These are phyloP conservation scores for Alopecurus myosuroides DNA, from an alignment of 176 grass and related monocot species.

Conservation along the genomic window DNA sequence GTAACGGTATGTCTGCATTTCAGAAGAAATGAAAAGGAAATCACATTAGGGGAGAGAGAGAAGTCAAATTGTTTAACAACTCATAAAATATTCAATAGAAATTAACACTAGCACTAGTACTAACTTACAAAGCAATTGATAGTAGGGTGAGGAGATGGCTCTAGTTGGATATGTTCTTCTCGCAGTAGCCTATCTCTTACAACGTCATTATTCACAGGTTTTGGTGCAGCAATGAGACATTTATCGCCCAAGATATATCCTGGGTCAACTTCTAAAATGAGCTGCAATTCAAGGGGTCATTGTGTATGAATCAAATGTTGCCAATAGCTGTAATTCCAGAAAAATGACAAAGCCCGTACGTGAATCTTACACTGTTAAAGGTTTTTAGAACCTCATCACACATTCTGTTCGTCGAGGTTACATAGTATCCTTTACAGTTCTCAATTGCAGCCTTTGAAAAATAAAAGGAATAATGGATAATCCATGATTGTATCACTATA, in stretches of 20 bases:
- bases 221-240: slow-evolving; percentile 9
- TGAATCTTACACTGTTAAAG: slow-evolving; percentile 18
- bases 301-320: not conserved
- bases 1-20: slow-evolving; percentile 33
- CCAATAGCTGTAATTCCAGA: not conserved
- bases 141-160: not conserved
- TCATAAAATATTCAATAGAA: not conserved
- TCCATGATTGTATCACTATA: not conserved
- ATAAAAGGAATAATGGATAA: not conserved
- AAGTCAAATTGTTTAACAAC: not conserved
- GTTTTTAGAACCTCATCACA: not conserved
- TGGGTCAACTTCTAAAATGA: not conserved
- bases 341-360: not conserved
- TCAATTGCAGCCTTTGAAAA: slow-evolving; percentile 2
- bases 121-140: slow-evolving; percentile 37
- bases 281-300: not conserved
- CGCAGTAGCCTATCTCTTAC: not conserved
- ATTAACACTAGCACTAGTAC: not conserved
- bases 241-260: slow-evolving; percentile 18
- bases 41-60: not conserved
- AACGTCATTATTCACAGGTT: not conserved
- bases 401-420: not conserved
- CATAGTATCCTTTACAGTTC: slow-evolving; percentile 31
- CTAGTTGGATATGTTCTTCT: not conserved
- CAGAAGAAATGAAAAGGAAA: not conserved